Evolutionary conservation across 2,329 filamentous ascomycete genomes (phyloP), one percentile per base, ranked within the genome.

Genomic region (Alternaria tenuissima): DNA sequence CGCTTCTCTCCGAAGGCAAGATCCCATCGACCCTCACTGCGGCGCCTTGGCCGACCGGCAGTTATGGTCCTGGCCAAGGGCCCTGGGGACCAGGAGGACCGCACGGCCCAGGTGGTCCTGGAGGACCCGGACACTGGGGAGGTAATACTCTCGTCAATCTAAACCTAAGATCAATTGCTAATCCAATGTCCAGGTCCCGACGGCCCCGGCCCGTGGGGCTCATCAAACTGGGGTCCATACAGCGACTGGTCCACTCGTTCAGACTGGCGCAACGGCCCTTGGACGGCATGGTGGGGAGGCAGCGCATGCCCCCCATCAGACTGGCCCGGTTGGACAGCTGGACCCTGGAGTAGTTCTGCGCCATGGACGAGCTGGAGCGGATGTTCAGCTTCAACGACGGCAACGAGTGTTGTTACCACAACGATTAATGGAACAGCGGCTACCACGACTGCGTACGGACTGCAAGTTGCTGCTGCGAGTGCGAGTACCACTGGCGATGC

Each of bases 311-410:
- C 76, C 1, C 61, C 64, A 0, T 66, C 67, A 0, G 74, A 77
- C 54, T 79, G 77, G 77, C 74, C 75, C 9, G 77, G 77, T 4
- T 79, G 76, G 76, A 78, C 77, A 7, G 61, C 67, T 0, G 76
- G 76, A 0, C 68, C 72, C 0, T 79, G 77, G 77, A 69, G 67
- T 26, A 78, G 74, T 11, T 53, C 52, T 38, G 73, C 76, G 14
- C 76, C 76, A 2, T 79, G 77, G 77, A 78, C 73, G 6, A 72
- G 65, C 5, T 79, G 77, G 77, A 55, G 48, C 4, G 74, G 62
- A 0, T 79, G 77, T 48, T 69, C 70, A 7, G 75, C 70, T 7
- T 65, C 46, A 2, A 79, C 76, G 8, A 79, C 75, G 2, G 69
- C 67, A 1, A 76, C 72, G 1, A 74, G 64, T 16, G 66, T 74